A percentile compares a stretch with the other conserved stretches of the same genome.
Conservation (phyloP, 2,329 filamentous ascomycete genomes). For the Sclerotinia sclerotiorum region DNA sequence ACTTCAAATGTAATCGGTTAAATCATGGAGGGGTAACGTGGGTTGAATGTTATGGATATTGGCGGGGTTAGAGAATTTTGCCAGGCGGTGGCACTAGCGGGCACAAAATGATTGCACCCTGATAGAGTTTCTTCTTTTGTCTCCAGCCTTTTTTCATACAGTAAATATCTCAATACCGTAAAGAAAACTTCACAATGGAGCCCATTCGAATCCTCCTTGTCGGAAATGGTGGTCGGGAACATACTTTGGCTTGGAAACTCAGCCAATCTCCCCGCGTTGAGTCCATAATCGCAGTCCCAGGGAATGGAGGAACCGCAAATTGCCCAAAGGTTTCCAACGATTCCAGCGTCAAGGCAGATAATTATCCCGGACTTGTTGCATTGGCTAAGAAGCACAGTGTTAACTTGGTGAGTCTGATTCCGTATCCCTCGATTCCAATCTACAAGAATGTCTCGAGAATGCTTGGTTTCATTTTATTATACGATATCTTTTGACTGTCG, state of each 20-base stretch:
- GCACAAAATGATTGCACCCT: constrained; percentile 15
- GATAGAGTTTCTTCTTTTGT: constrained; percentile 9
- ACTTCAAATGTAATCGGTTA: not conserved
- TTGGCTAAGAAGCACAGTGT: constrained; percentile 72
- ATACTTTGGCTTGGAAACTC: constrained; percentile 92
- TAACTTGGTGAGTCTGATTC: constrained; percentile 54
- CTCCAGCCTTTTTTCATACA: not conserved
- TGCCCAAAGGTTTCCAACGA: constrained; percentile 74
- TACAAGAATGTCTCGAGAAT: too few relatives aligned
- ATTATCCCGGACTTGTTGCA: constrained; percentile 73
- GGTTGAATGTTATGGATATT: not conserved
- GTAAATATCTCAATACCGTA: not conserved
- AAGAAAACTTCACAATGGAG: constrained; percentile 27
- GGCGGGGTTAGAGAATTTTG: constrained; percentile 15
- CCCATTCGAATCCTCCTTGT: constrained; percentile 71
- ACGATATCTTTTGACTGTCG: not conserved
- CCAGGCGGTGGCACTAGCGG: constrained; percentile 19
- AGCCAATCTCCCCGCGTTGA: constrained; percentile 77
- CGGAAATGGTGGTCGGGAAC: constrained; percentile 91
- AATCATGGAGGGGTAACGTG: constrained; percentile 14
- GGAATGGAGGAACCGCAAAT: constrained; percentile 82
- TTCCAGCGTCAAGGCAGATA: constrained; percentile 61
- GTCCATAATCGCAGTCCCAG: constrained; percentile 68
- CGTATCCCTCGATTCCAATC: not conserved
- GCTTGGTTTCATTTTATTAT: not conserved